Conservation (phyloP, 2,329 filamentous ascomycete genomes). For the Cercospora nicotianae region DNA sequence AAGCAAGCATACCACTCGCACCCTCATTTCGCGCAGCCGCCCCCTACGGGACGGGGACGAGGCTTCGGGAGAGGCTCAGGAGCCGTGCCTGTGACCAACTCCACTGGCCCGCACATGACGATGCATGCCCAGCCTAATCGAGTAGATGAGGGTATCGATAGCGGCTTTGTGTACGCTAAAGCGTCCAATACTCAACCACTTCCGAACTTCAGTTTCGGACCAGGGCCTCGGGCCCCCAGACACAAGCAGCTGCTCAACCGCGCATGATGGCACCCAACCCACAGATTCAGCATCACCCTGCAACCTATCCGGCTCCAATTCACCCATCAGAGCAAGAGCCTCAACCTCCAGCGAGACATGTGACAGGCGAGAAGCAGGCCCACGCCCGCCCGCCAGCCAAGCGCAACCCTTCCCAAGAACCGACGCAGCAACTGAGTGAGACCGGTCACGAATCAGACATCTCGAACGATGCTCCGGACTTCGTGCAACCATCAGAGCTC, state of each 20-base stretch:
- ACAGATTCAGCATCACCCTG: neutral
- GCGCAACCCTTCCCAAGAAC: neutral
- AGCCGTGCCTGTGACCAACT: neutral
- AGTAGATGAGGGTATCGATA: neutral
- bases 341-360: neutral
- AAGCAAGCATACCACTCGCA: neutral
- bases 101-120: neutral
- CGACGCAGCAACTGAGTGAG: neutral
- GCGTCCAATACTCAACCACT: neutral
- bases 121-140: neutral
- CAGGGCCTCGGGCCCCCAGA: neutral
- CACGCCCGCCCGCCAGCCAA: neutral
- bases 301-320: neutral
- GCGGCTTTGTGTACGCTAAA: neutral
- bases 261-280: neutral
- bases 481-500: neutral
- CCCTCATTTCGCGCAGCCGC: neutral
- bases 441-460: neutral
- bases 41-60: neutral
- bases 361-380: neutral
- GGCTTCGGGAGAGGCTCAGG: neutral
- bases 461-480: neutral
- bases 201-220: neutral
- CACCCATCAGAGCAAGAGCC: neutral
- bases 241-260: neutral